Percentiles rank a stretch among this genome's conserved stretches.
Conservation (phyloP, 2,329 filamentous ascomycete genomes). For the Fusarium piperis region DNA sequence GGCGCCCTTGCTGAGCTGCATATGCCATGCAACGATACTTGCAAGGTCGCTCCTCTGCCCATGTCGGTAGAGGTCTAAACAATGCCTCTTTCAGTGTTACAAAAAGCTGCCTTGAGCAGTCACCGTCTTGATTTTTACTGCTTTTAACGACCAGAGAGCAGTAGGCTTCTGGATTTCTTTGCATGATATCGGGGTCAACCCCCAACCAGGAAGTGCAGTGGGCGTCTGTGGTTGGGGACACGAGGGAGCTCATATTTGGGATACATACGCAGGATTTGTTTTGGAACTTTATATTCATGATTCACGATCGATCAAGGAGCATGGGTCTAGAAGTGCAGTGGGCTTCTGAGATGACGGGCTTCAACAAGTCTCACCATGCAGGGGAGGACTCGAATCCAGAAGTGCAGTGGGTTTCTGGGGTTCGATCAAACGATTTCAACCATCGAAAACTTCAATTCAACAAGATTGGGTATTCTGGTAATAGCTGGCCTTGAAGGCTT, state of each 20-base stretch:
- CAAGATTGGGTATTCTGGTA: neutral
- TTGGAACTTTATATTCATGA: slow-evolving; percentile 5
- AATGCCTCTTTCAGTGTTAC: neutral
- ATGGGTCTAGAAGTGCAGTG: slow-evolving; percentile 25
- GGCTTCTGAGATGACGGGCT: slow-evolving; percentile 25
- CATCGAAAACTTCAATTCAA: slow-evolving; percentile 4
- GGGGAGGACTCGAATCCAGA: slow-evolving; percentile 12
- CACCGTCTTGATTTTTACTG: neutral
- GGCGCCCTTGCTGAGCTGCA: slow-evolving; percentile 39
- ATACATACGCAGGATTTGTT: neutral
- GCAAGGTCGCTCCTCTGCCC: slow-evolving; percentile 33
- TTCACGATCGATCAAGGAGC: slow-evolving; percentile 5
- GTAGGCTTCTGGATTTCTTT: neutral
- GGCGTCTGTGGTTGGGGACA: slow-evolving; percentile 25
- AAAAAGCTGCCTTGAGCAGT: neutral
- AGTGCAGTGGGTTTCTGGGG: slow-evolving; percentile 43
- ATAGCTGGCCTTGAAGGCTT: neutral
- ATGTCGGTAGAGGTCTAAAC: slow-evolving; percentile 39
- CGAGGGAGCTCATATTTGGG: neutral
- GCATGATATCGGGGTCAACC: neutral
- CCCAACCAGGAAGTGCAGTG: slow-evolving; percentile 38
- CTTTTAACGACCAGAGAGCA: neutral
- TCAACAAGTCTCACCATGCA: slow-evolving; percentile 24
- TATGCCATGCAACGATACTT: slow-evolving; percentile 40
- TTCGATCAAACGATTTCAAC: slow-evolving; percentile 13